These are phyloP conservation scores for Scenedesmus sp. DNA, from an alignment of 163 green algal species.

Conservation along the genomic window DNA sequence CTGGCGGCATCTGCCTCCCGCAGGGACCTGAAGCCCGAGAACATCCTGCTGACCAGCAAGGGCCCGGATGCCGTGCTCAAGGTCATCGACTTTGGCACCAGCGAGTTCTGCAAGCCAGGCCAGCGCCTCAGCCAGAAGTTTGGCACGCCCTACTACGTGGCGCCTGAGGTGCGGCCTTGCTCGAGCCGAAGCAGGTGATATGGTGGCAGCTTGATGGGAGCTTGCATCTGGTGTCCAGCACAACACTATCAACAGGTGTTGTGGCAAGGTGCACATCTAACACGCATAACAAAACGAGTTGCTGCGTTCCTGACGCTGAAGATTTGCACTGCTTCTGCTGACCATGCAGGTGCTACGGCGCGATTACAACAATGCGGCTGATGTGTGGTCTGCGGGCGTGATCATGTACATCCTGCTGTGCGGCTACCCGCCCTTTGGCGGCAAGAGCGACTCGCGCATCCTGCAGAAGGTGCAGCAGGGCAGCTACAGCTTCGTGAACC, in stretches of 20 bases:
- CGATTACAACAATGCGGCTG: conserved; percentile 31
- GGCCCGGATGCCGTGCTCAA: conserved; percentile 29
- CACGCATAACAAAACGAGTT: no score
- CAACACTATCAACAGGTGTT: background rate
- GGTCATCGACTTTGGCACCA: conserved; percentile 74
- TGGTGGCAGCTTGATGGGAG: background rate
- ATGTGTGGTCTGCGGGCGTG: conserved; percentile 62
- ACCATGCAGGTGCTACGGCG: conserved; percentile 7
- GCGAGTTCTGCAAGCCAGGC: conserved; percentile 72
- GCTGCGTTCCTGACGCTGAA: no score
- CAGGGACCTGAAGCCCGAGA: conserved; percentile 78
- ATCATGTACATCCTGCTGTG: conserved; percentile 98
- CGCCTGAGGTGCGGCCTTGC: conserved; percentile 85
- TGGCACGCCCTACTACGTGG: conserved; percentile 64
- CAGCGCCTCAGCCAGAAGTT: conserved; percentile 77
- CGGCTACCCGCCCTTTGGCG: conserved; percentile 96
- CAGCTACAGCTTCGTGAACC: conserved; percentile 74
- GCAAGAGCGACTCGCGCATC: conserved; percentile 95
- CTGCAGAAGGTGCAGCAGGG: conserved; percentile 74
- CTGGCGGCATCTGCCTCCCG: background rate
- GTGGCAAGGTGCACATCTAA: background rate
- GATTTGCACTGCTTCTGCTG: no score
- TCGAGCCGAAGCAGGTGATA: background rate
- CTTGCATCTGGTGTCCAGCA: background rate
- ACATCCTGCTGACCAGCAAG: conserved; percentile 53